A percentile compares a stretch with the other conserved stretches of the same genome.
Evolutionary conservation across 2,329 filamentous ascomycete genomes (phyloP).

Genomic region (Knoxdaviesia proteae): DNA sequence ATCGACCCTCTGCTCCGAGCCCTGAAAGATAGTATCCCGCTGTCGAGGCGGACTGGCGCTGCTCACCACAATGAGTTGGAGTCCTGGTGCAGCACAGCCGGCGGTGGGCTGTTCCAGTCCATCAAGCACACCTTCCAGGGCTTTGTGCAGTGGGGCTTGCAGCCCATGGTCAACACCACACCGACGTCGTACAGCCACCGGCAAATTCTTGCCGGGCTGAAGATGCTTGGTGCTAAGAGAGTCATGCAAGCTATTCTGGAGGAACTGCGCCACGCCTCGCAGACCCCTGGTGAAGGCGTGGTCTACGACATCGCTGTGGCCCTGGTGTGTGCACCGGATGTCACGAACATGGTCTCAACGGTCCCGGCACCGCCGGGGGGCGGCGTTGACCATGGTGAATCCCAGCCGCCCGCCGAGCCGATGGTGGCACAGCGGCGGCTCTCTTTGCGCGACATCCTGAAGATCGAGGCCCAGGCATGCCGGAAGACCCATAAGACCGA

Average conservation of each 20-base stretch:
- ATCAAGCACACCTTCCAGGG: conserved; percentile 40
- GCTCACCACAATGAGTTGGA: conserved; percentile 48
- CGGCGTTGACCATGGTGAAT: conserved; percentile 10
- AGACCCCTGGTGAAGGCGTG: conserved; percentile 29
- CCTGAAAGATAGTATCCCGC: conserved; percentile 36
- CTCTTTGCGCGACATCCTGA: conserved; percentile 39
- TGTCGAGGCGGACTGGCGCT: conserved; percentile 39
- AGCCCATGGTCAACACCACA: conserved; percentile 31
- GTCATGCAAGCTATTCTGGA: conserved; percentile 43
- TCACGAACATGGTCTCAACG: conserved; percentile 20
- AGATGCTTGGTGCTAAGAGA: conserved; percentile 38
- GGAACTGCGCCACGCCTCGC: conserved; percentile 42
- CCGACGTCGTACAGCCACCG: conserved; percentile 52
- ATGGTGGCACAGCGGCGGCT: conserved; percentile 23
- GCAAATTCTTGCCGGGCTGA: conserved; percentile 39
- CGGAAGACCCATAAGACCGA: conserved; percentile 35
- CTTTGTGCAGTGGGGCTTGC: conserved; percentile 45
- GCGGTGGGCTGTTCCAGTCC: conserved; percentile 33
- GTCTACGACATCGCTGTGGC: conserved; percentile 50
- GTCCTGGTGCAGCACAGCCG: conserved; percentile 36
- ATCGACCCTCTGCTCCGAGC: conserved; percentile 48
- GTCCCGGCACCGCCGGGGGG: conserved; percentile 10
- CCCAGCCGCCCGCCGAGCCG: conserved; percentile 13
- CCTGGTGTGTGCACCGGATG: conserved; percentile 47
- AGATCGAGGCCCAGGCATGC: conserved; percentile 35